Base-by-base conservation (phyloP, 495 filamentous ascomycete genomes). In the Xylaria sp. region DNA sequence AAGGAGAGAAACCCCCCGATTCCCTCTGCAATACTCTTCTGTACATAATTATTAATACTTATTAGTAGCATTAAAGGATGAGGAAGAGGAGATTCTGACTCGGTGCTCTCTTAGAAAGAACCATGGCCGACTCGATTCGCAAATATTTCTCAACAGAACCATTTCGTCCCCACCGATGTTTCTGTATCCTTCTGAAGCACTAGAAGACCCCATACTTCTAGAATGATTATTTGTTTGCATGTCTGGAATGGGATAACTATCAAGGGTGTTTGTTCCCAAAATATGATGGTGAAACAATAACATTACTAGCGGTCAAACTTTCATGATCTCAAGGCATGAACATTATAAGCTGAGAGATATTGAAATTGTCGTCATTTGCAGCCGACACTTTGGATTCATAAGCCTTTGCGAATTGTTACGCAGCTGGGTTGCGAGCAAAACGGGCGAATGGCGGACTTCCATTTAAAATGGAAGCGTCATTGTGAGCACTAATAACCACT, bases 401-500 rank as follows among this genome's bases (percentile, higher is more conserved):
- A 33, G 48, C 64, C 31, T 26, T 55, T 19, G 48, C 21, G 33
- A 53, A 41, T 41, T 40, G 64, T 67, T 53, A 55, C 19, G 48
- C 44, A 53, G 31, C 33, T 12, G 33, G 63, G n/a, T 66, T 66
- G 46, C 33, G 48, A 41, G 29, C 52, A 44, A 24, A 17, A 46
- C 66, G 50, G 40, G 29, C 67, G 67, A 67, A 67, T 62, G 21
- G 43, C 31, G 26, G 40, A n/a, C 44, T 33, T 31, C 31, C 14
- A 50, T 26, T 69, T 12, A 41, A 26, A 69, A 69, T 59, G 66
- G 52, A 44, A 55, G 64, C 64, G 64, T 67, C 64, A 67, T 67
- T 21, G 64, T 66, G 44, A 66, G 29, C 43, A 29, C 35, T 14
- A 21, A 15, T n/a, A 64, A 37, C 63, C 44, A 37, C 33, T 65